Conservation (phyloP, 257 asterid species). For the Solanum bukasovii region DNA sequence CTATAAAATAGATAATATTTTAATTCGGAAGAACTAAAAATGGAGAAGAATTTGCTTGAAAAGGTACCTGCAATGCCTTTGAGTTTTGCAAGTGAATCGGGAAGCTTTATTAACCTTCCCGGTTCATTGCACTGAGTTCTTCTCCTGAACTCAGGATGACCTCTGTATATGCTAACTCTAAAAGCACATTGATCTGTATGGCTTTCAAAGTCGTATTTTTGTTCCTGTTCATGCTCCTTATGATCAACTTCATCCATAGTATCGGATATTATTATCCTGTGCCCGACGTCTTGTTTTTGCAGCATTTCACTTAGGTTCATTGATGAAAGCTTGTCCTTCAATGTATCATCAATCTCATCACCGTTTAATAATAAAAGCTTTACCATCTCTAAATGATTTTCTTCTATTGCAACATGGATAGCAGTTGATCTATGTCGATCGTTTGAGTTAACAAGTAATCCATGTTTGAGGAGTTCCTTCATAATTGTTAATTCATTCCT, state of each 20-base stretch:
- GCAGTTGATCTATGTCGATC: conserved; percentile 67
- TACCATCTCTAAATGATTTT: conserved; percentile 55
- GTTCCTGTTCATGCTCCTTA: conserved; percentile 13
- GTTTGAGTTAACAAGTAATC: conserved; percentile 61
- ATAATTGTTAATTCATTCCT: conserved; percentile 36
- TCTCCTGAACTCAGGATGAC: conserved; percentile 46
- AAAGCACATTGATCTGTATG: conserved; percentile 3
- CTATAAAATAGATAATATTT: conserved; percentile 23
- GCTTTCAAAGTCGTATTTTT: neutral
- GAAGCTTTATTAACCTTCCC: conserved; percentile 56
- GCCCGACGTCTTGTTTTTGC: conserved; percentile 51
- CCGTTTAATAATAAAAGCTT: conserved; percentile 61
- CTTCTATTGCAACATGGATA: conserved; percentile 39
- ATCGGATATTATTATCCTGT: conserved; percentile 32
- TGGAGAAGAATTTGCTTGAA: neutral
- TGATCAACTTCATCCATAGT: conserved; percentile 3
- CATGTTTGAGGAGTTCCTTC: conserved; percentile 61
- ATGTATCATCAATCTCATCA: conserved; percentile 39
- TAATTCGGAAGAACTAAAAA: neutral
- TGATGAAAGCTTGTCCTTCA: conserved; percentile 18
- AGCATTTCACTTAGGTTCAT: conserved; percentile 34
- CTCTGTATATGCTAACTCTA: conserved; percentile 69
- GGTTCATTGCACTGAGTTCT: conserved; percentile 36
- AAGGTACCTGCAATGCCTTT: conserved; percentile 55
- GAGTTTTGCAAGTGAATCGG: conserved; percentile 46